These are phyloP conservation scores for Blastosporella zonata DNA, from an alignment of 1,284 basidiomycete species.

Conservation along the genomic window DNA sequence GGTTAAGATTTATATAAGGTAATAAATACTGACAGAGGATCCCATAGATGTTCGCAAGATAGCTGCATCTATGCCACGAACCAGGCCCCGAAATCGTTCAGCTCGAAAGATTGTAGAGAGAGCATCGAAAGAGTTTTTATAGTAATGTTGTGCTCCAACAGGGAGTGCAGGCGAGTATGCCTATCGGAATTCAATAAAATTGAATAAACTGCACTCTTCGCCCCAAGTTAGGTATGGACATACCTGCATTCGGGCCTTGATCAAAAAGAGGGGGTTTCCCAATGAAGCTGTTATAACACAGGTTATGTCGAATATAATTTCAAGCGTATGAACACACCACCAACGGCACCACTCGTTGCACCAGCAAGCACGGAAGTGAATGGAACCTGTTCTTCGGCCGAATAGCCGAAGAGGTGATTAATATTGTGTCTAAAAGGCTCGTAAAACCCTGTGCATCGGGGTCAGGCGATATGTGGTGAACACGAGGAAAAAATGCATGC, in stretches of 20 bases:
- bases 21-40: constrained; percentile 56
- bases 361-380: constrained; percentile 82
- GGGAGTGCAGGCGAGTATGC: constrained; percentile 93
- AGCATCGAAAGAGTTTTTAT: constrained; percentile 82
- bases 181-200: constrained; percentile 31
- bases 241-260: constrained; percentile 97
- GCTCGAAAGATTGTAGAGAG: constrained; percentile 74
- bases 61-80: constrained; percentile 91
- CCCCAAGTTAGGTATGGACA: constrained; percentile 19
- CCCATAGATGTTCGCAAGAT: constrained; percentile 94
- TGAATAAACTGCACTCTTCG: neutral
- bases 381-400: constrained; percentile 63
- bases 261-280: constrained; percentile 93
- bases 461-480: neutral
- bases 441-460: constrained; percentile 75
- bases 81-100: constrained; percentile 78
- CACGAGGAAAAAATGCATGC: constrained; percentile 17
- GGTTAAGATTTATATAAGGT: neutral
- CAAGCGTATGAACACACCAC: constrained; percentile 49
- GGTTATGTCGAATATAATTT: constrained; percentile 4
- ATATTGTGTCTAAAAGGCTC: constrained; percentile 82
- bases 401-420: constrained; percentile 69
- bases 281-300: constrained; percentile 61
- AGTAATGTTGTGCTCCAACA: constrained; percentile 91
- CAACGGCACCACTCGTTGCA: constrained; percentile 85